These are phyloP conservation scores for Mortierella sp. DNA, from an alignment of 371 early-diverging fungal species.

Conservation along the genomic window DNA sequence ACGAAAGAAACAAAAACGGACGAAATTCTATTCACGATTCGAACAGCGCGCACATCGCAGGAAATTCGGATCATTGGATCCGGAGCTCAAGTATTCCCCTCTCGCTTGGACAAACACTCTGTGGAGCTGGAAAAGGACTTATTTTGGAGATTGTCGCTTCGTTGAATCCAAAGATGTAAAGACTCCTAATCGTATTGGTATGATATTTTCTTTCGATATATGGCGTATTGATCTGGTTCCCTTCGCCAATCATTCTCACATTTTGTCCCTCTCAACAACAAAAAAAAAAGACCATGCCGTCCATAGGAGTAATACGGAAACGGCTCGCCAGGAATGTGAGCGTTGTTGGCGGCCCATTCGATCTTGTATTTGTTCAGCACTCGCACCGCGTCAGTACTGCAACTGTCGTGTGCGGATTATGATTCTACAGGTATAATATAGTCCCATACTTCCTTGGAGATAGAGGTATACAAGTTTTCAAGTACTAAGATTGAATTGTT, in stretches of 20 bases:
- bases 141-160: slow-evolving; percentile 49
- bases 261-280: neutral
- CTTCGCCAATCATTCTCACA: neutral
- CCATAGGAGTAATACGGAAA: slow-evolving; percentile 22
- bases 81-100: slow-evolving; percentile 38
- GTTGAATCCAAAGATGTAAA: slow-evolving; percentile 36
- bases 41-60: slow-evolving; percentile 53
- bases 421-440: slow-evolving; percentile 44
- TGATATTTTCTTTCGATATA: neutral
- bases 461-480: neutral
- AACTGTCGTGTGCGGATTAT: slow-evolving; percentile 54
- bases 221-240: no score
- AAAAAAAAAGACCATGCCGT: slow-evolving; percentile 21
- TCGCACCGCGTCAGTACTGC: slow-evolving; percentile 48
- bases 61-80: slow-evolving; percentile 40
- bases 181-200: slow-evolving; percentile 54
- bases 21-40: slow-evolving; percentile 44
- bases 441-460: neutral
- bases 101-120: slow-evolving; percentile 55
- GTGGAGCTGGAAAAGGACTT: slow-evolving; percentile 55
- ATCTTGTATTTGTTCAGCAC: slow-evolving; percentile 51
- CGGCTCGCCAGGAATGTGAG: slow-evolving; percentile 36
- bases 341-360: slow-evolving; percentile 53
- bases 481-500: neutral
- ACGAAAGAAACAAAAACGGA: slow-evolving; percentile 37